These are phyloP conservation scores for Alternaria ventricosa DNA, from an alignment of 2,329 filamentous ascomycete species.

Conservation along the genomic window DNA sequence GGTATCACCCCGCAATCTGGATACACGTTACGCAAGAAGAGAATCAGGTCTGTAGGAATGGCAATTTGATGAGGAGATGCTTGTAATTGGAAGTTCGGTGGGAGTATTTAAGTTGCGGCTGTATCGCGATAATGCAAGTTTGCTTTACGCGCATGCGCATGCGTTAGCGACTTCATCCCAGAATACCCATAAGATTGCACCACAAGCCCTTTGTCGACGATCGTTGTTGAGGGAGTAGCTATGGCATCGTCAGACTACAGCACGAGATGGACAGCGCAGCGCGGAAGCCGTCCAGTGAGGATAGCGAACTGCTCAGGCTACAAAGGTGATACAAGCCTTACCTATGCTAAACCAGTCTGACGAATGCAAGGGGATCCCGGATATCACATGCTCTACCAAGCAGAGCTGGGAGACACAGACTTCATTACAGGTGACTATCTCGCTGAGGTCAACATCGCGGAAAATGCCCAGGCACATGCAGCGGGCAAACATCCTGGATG, in stretches of 20 bases:
- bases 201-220: neutral
- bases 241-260: slow-evolving; percentile 28
- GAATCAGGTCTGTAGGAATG: neutral
- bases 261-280: slow-evolving; percentile 36
- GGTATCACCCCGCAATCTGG: neutral
- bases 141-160: neutral
- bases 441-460: slow-evolving; percentile 55
- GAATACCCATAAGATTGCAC: neutral
- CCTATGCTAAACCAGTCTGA: neutral
- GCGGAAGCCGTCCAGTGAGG: slow-evolving; percentile 41
- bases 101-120: neutral
- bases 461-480: slow-evolving; percentile 52
- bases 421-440: slow-evolving; percentile 53
- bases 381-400: slow-evolving; percentile 47
- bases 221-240: neutral
- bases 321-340: slow-evolving; percentile 23
- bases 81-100: neutral
- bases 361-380: slow-evolving; percentile 42
- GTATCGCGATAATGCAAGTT: neutral
- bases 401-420: slow-evolving; percentile 46
- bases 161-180: neutral
- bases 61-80: neutral
- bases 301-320: slow-evolving; percentile 51
- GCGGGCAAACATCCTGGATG: slow-evolving; percentile 53
- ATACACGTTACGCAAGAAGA: neutral